Percentiles rank a stretch among this genome's conserved stretches.
Conservation (phyloP, 306 rosid genomes). For the Medicago arabica region DNA sequence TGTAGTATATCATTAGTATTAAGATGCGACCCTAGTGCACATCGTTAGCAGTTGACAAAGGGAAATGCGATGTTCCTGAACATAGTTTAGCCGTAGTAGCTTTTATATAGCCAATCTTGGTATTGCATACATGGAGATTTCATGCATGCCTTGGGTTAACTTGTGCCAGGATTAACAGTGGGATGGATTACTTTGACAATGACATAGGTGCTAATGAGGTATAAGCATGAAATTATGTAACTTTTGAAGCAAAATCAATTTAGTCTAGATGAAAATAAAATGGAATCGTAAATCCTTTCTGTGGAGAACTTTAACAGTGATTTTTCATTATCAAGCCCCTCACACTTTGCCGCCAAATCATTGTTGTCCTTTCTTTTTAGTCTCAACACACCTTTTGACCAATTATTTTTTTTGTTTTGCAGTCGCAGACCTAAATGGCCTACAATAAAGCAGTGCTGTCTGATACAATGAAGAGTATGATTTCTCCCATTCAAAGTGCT, state of each 20-base stretch:
- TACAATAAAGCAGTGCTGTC: conserved; percentile 16
- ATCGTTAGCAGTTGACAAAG: not conserved
- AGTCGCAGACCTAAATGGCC: conserved; percentile 36
- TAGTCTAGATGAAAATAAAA: not conserved
- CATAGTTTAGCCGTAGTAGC: conserved; percentile 23
- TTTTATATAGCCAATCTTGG: not conserved
- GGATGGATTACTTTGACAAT: conserved; percentile 4
- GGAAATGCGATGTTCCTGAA: conserved; percentile 2
- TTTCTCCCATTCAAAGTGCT: conserved; percentile 57
- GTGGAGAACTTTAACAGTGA: conserved; percentile 2
- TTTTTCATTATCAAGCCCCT: conserved; percentile 6
- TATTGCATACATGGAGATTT: conserved; percentile 2
- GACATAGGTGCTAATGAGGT: conserved; percentile 11
- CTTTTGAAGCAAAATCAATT: not conserved
- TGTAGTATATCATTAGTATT: conserved; percentile 8
- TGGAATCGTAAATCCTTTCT: not conserved
- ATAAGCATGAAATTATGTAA: conserved; percentile 5
- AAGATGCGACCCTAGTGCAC: conserved; percentile 15
- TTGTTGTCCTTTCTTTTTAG: conserved; percentile 27
- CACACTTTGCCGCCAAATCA: not conserved
- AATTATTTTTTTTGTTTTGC: conserved; percentile 26
- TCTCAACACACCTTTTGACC: conserved; percentile 8
- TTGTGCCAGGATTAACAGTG: not conserved
- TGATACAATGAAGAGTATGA: conserved; percentile 65
- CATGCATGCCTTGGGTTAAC: conserved; percentile 2